phyloP scores from a whole-genome alignment of 1,284 basidiomycete species.

The Leccinum solheimii region DNA sequence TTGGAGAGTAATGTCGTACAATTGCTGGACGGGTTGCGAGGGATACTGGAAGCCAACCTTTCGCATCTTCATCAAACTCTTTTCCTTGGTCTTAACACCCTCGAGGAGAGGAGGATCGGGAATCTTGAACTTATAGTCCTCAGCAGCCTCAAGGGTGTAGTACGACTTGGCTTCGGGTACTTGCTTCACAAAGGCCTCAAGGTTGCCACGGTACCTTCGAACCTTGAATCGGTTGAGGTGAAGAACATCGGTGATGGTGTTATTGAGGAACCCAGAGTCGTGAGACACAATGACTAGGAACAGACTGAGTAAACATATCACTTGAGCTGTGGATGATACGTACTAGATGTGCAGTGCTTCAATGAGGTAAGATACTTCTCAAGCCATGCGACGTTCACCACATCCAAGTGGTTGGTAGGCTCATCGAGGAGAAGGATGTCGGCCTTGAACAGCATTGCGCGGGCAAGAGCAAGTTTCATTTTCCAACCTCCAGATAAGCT shows the following conservation, averaged over 20 bases:
- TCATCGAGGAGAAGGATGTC: slow-evolving; percentile 97
- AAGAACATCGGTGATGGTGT: slow-evolving; percentile 97
- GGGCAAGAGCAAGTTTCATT: slow-evolving; percentile 99
- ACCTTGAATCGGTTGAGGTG: slow-evolving; percentile 99
- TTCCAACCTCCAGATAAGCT: slow-evolving; percentile 99
- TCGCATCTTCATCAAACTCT: slow-evolving; percentile 96
- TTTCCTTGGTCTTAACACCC: slow-evolving; percentile 99
- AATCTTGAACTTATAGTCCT: slow-evolving; percentile 97
- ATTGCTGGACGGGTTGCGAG: slow-evolving; percentile 79
- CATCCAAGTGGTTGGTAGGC: slow-evolving; percentile 98
- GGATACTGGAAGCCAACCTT: slow-evolving; percentile 98
- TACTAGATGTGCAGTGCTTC: slow-evolving; percentile 90
- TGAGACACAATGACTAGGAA: slow-evolving; percentile 85
- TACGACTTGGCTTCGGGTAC: slow-evolving; percentile 98
- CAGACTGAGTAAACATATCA: slow-evolving; percentile 21
- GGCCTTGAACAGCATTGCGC: slow-evolving; percentile 98
- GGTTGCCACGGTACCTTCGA: slow-evolving; percentile 96
- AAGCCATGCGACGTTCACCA: slow-evolving; percentile 96
- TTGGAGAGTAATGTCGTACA: slow-evolving; percentile 94
- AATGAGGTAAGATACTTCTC: slow-evolving; percentile 92
- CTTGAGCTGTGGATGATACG: slow-evolving; percentile 31
- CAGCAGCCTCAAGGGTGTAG: slow-evolving; percentile 89
- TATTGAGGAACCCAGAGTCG: slow-evolving; percentile 99
- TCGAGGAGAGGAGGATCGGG: slow-evolving; percentile 95
- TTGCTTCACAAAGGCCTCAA: slow-evolving; percentile 91